Conservation (phyloP, 2,329 filamentous ascomycete genomes). For the Venturia pyrina region DNA sequence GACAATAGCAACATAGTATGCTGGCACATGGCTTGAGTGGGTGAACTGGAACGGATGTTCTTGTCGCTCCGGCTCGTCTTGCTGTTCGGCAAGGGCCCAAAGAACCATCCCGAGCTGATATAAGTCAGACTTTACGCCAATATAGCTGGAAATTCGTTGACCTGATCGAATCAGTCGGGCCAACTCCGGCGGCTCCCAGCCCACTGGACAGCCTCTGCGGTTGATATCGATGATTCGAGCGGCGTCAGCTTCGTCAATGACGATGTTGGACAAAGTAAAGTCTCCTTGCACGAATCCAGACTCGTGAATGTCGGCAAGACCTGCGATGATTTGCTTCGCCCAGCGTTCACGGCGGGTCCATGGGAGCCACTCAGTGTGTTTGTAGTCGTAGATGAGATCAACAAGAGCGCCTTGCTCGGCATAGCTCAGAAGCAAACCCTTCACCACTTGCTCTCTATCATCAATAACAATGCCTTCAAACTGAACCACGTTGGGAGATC, state of each 20-base stretch:
- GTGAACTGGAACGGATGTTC: constrained; percentile 55
- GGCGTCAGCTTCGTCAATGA: constrained; percentile 73
- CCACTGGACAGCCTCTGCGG: constrained; percentile 87
- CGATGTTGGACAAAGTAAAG: constrained; percentile 94
- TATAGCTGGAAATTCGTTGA: constrained; percentile 91
- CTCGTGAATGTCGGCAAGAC: constrained; percentile 87
- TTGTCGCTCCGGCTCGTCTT: constrained; percentile 81
- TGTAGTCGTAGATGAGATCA: constrained; percentile 77
- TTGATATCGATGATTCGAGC: constrained; percentile 99
- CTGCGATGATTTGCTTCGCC: constrained; percentile 84
- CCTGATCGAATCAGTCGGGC: constrained; percentile 74
- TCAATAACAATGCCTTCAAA: constrained; percentile 86
- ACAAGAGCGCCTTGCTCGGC: constrained; percentile 80
- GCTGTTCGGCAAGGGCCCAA: constrained; percentile 78
- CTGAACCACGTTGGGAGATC: constrained; percentile 67
- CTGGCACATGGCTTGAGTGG: constrained; percentile 49
- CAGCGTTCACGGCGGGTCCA: constrained; percentile 74
- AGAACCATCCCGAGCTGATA: constrained; percentile 96
- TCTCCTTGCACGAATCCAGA: constrained; percentile 95
- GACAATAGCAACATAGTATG: constrained; percentile 69
- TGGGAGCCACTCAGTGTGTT: constrained; percentile 42
- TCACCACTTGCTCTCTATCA: constrained; percentile 61
- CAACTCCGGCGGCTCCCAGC: constrained; percentile 94
- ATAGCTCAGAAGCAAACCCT: constrained; percentile 81
- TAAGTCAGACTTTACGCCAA: constrained; percentile 93